Base-by-base conservation (phyloP, 1,284 basidiomycete genomes). In the Quambalaria eucalypti region DNA sequence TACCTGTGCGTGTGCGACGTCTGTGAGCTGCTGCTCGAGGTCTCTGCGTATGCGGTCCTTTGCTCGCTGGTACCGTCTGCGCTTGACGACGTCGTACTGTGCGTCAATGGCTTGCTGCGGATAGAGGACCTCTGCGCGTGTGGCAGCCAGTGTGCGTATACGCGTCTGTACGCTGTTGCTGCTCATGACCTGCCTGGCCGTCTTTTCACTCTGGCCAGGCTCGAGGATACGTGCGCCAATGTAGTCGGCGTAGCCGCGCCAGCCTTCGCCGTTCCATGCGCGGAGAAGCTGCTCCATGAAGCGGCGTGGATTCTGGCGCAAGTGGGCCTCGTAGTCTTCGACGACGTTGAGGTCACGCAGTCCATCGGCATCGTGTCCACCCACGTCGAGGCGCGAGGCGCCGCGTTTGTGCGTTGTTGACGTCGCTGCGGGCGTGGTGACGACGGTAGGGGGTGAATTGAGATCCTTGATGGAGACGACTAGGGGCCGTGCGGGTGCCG, bases 161-260 rank as follows among this genome's bases (percentile, higher is more conserved):
- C 68, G 63, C 31, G 61, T 55, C 36, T 64, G 60, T 38, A 71
- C 71, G 7, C 65, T 61, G 10, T 68, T 64, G 39, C 66, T 68
- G 48, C 55, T 60, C 42, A 71, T 48, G 12, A 71, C 64, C 8
- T 59, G 54, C 6, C 62, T 60, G 42, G 71, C 69, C 47, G 54
- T 56, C 39, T 67, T 64, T 10, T 65, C 52, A 0, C 69, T 64
- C n/a, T 59, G 63, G 42, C 60, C 65, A 4, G 54, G 48, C 44
- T 72, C 69, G 12, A 73, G 40, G 50, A 73, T 70, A 28, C 64
- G 68, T 0, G 68, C 62, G 26, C 71, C 71, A 29, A 71, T 64
- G 59, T 70, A 69, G 61, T 70, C 60, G 16, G 56, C 56, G 46
- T 69, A 73, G 28, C 69, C 69, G 28, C 71, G 56, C 71, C 71